phyloP scores from a whole-genome alignment of 192 early-diverging fungal genomes.

The Podila clonocystis region DNA sequence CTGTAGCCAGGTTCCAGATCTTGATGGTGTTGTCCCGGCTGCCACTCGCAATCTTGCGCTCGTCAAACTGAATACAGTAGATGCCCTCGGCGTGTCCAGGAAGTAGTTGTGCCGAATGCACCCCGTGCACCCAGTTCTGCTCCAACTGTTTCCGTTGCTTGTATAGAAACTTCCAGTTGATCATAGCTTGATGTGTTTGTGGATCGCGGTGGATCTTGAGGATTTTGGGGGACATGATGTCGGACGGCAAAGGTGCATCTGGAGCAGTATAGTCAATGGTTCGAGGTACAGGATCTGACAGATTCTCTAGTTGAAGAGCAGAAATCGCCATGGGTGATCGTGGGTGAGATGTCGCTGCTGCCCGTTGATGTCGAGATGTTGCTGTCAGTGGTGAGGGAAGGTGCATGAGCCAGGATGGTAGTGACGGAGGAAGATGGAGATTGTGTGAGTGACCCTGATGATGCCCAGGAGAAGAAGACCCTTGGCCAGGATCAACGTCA shows the following conservation, averaged over 20 bases:
- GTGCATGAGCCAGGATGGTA: conserved; percentile 28
- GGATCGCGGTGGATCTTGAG: conserved; percentile 53
- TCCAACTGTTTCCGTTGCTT: conserved; percentile 70
- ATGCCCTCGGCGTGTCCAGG: conserved; percentile 87
- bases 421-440: conserved; percentile 18
- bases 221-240: conserved; percentile 18
- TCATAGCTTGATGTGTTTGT: conserved; percentile 32
- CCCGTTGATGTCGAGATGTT: conserved; percentile 20
- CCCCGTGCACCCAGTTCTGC: conserved; percentile 76
- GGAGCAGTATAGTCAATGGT: conserved; percentile 11
- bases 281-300: background rate
- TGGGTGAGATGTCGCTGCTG: background rate
- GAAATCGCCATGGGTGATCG: background rate
- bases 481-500: conserved; percentile 8
- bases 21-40: conserved; percentile 77
- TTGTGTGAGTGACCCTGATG: conserved; percentile 17
- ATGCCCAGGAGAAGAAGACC: conserved; percentile 2
- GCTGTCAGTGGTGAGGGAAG: conserved; percentile 34
- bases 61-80: conserved; percentile 86
- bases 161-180: conserved; percentile 84
- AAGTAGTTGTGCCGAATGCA: conserved; percentile 67
- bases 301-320: background rate
- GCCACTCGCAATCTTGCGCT: conserved; percentile 74
- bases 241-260: conserved; percentile 27
- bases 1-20: conserved; percentile 79